Conservation (phyloP, 2,329 filamentous ascomycete species). For the Westerdykella ornata region DNA sequence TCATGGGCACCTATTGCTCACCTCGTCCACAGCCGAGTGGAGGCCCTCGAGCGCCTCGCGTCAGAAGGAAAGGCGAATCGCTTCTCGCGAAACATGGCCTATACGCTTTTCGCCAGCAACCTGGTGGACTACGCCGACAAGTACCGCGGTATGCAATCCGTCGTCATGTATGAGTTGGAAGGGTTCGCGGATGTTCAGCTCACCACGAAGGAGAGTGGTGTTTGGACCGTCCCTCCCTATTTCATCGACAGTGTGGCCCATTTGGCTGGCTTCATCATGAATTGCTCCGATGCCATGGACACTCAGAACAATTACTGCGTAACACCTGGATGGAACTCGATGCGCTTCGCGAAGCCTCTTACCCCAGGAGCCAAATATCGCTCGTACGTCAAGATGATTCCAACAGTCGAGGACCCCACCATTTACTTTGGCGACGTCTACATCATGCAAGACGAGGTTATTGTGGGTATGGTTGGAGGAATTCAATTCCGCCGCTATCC, state of each 20-base stretch:
- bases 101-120: constrained; percentile 31
- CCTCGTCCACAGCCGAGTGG: constrained; percentile 29
- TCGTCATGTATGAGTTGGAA: constrained; percentile 33
- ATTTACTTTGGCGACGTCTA: constrained; percentile 39
- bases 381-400: constrained; percentile 22
- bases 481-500: constrained; percentile 22
- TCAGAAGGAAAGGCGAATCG: constrained; percentile 25
- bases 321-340: constrained; percentile 17
- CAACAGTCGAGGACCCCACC: constrained; percentile 19
- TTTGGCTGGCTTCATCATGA: constrained; percentile 21
- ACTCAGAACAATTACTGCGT: constrained; percentile 14
- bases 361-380: constrained; percentile 8
- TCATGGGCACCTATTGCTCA: constrained; percentile 26
- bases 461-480: constrained; percentile 31
- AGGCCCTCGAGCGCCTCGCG: constrained; percentile 21
- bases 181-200: constrained; percentile 13
- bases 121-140: constrained; percentile 32
- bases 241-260: constrained; percentile 22
- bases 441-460: constrained; percentile 27
- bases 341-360: constrained; percentile 18
- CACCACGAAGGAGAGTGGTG: constrained; percentile 2
- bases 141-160: constrained; percentile 35
- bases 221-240: constrained; percentile 9
- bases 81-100: constrained; percentile 30
- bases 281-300: constrained; percentile 14